Conservation (phyloP, 176 grass and related monocot genomes). For the Poa annua region DNA sequence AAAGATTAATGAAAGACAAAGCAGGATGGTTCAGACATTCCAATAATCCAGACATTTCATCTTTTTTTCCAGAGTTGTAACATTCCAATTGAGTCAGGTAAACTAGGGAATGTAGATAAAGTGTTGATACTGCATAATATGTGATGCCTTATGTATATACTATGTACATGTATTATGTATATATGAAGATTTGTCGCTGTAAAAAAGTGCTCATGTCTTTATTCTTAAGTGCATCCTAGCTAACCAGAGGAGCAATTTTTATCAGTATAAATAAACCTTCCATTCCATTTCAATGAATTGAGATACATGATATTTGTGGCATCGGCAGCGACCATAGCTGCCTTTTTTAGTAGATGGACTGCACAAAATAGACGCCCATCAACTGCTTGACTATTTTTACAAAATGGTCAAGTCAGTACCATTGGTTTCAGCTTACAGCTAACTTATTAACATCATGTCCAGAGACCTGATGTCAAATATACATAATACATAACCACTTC, state of each 20-base stretch:
- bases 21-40: constrained; percentile 25
- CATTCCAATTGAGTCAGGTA: constrained; percentile 33
- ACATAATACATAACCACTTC: constrained; percentile 56
- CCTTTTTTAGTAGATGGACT: constrained; percentile 49
- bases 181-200: not conserved
- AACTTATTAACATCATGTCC: constrained; percentile 55
- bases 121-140: constrained; percentile 22
- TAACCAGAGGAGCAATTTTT: not conserved
- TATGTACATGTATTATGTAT: constrained; percentile 21
- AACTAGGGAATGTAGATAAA: constrained; percentile 33
- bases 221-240: constrained; percentile 6
- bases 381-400: constrained; percentile 62
- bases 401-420: constrained; percentile 72
- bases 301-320: constrained; percentile 44
- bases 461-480: constrained; percentile 45
- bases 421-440: constrained; percentile 62
- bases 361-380: constrained; percentile 65
- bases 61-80: constrained; percentile 28
- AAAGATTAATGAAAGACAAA: constrained; percentile 38
- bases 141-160: constrained; percentile 14
- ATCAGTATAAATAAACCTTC: constrained; percentile 27
- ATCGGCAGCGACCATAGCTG: constrained; percentile 56
- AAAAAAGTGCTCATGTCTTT: not conserved
- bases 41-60: constrained; percentile 12
- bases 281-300: constrained; percentile 44